Evolutionary conservation across 2,329 filamentous ascomycete genomes (phyloP).

Genomic region (Epichloe aotearoae): DNA sequence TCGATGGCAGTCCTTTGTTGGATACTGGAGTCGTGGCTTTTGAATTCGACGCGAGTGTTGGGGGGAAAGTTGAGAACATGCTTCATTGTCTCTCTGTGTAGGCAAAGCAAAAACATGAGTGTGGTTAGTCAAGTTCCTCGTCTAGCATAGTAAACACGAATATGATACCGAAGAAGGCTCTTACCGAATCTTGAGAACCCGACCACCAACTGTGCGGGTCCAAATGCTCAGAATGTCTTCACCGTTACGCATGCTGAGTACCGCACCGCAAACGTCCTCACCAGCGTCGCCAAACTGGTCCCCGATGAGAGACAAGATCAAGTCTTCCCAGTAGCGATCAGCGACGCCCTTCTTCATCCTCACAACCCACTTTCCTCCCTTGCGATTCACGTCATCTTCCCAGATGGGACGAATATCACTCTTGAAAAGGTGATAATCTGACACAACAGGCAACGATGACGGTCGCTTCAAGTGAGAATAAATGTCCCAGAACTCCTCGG

Average conservation of each 20-base stretch:
- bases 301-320: conserved; percentile 79
- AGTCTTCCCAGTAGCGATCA: conserved; percentile 93
- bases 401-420: conserved; percentile 93
- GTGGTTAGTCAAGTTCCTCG: background rate
- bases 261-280: conserved; percentile 89
- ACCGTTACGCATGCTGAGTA: conserved; percentile 85
- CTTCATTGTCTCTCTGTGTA: conserved; percentile 76
- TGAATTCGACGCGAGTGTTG: conserved; percentile 88
- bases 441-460: conserved; percentile 76
- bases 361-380: conserved; percentile 95
- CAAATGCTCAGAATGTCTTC: conserved; percentile 97
- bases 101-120: background rate
- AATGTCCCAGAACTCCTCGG: conserved; percentile 82
- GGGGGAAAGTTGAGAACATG: conserved; percentile 77
- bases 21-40: conserved; percentile 92
- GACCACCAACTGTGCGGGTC: conserved; percentile 85
- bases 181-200: conserved; percentile 92
- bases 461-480: conserved; percentile 85
- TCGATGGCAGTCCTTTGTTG: conserved; percentile 83
- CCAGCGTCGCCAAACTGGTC: conserved; percentile 88
- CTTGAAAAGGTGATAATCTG: conserved; percentile 97
- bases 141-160: background rate
- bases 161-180: conserved; percentile 13
- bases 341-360: conserved; percentile 93
- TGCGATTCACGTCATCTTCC: conserved; percentile 96